Percentiles rank a stretch among this genome's conserved stretches.
These are phyloP conservation scores for Tetragonia tetragonoides DNA, from an alignment of 148 eudicot species.

Conservation along the genomic window DNA sequence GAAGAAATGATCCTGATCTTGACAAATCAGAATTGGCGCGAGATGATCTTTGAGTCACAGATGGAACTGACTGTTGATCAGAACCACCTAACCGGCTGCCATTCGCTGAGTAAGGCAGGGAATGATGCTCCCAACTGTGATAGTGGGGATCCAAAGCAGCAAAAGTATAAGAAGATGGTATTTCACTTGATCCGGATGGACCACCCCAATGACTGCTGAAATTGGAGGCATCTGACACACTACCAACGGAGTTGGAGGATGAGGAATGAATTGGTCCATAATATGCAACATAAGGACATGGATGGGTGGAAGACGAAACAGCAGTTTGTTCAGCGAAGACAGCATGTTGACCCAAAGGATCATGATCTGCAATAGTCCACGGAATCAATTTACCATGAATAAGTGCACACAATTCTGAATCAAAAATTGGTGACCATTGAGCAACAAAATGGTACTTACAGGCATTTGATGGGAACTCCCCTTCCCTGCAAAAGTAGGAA, in stretches of 20 bases:
- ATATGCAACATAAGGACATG: conserved; percentile 82
- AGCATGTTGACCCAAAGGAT: conserved; percentile 72
- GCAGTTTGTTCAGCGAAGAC: conserved; percentile 73
- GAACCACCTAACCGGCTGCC: conserved; percentile 49
- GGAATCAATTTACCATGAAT: conserved; percentile 5
- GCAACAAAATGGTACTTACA: conserved; percentile 48
- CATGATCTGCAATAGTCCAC: conserved; percentile 61
- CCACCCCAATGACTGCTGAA: conserved; percentile 76
- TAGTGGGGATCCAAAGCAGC: conserved; percentile 72
- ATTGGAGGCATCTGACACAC: conserved; percentile 54
- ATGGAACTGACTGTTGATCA: conserved; percentile 56
- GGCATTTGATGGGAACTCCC: conserved; percentile 59
- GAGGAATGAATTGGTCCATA: conserved; percentile 73
- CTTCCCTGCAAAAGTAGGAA: conserved; percentile 56
- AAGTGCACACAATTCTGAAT: background rate
- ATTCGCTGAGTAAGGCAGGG: conserved; percentile 44
- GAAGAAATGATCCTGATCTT: conserved; percentile 65
- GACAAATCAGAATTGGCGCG: conserved; percentile 59
- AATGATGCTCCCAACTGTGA: conserved; percentile 66
- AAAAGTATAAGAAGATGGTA: conserved; percentile 59
- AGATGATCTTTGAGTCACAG: conserved; percentile 53
- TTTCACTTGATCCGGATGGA: conserved; percentile 56
- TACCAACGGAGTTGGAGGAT: conserved; percentile 50
- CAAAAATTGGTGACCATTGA: background rate
- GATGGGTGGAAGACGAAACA: conserved; percentile 68